Evolutionary conservation across 163 green algal genomes (phyloP).

Genomic region (Trebouxia gelatinosa): DNA sequence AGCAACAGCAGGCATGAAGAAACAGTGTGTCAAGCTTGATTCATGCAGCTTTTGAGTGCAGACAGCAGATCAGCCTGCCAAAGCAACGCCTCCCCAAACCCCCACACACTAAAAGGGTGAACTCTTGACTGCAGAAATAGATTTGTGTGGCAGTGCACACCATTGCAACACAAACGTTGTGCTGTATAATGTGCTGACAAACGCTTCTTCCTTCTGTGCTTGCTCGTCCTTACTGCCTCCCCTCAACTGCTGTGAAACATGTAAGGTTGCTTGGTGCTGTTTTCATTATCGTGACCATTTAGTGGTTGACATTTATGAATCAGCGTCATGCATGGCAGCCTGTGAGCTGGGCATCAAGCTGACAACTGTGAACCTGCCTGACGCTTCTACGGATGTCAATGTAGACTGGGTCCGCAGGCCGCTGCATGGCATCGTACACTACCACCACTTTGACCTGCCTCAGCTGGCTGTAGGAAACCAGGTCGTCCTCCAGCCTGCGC

Average conservation of each 20-base stretch:
- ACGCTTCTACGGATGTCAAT: conserved; percentile 16
- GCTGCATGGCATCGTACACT: conserved; percentile 17
- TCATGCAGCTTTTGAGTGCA: not conserved
- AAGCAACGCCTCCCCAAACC: too few relatives aligned
- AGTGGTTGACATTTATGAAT: too few relatives aligned
- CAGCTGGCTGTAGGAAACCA: not conserved
- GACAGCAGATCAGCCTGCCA: too few relatives aligned
- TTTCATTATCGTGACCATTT: too few relatives aligned
- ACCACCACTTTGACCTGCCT: conserved; percentile 15
- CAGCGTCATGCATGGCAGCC: too few relatives aligned
- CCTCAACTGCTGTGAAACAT: too few relatives aligned
- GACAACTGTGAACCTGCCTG: not conserved
- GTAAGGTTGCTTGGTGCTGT: too few relatives aligned
- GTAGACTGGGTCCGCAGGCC: not conserved
- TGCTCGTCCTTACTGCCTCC: not conserved
- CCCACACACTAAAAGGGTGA: too few relatives aligned
- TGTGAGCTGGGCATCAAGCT: not conserved
- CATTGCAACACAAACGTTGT: too few relatives aligned
- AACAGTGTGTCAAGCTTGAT: not conserved
- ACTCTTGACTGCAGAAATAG: too few relatives aligned
- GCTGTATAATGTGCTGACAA: too few relatives aligned
- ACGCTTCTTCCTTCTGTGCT: not conserved
- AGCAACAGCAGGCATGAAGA: not conserved
- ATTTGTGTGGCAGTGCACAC: too few relatives aligned
- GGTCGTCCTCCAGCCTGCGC: not conserved